Conservation (phyloP, 306 rosid species). For the Casuarina cunninghamiana region DNA sequence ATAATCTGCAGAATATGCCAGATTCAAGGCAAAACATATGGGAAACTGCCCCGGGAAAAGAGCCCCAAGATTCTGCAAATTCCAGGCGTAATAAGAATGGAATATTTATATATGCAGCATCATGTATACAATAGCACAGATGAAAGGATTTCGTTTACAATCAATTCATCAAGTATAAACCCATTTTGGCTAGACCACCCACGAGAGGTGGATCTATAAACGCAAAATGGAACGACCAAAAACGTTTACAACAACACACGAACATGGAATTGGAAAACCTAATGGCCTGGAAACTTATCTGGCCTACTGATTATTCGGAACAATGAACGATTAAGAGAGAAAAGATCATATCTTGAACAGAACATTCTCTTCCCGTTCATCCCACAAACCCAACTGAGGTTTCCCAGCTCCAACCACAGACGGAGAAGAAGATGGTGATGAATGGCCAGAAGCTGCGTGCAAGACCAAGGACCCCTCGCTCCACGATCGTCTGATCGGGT, state of each 20-base stretch:
- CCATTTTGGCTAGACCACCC: not conserved
- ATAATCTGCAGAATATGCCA: not conserved
- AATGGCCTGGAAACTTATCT: not conserved
- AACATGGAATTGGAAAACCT: not conserved
- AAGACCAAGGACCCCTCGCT: conserved; percentile 38
- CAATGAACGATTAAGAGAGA: not conserved
- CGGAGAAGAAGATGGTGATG: conserved; percentile 28
- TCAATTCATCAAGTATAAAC: not conserved
- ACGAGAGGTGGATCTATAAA: not conserved
- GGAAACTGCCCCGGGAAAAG: too few species aligned
- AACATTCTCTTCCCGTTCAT: conserved; percentile 9
- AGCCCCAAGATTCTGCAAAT: not conserved
- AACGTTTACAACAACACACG: not conserved
- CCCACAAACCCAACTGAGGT: conserved; percentile 9
- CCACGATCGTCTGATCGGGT: conserved; percentile 45
- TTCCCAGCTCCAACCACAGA: not conserved
- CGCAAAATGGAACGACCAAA: not conserved
- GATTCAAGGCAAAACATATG: not conserved
- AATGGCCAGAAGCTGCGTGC: conserved; percentile 14
- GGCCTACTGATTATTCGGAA: not conserved
- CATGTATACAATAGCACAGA: not conserved
- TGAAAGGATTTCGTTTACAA: not conserved
- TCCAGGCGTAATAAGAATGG: not conserved
- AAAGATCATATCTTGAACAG: conserved; percentile 24
- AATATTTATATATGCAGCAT: not conserved